A percentile compares a stretch with the other conserved stretches of the same genome.
Evolutionary conservation across 2,329 filamentous ascomycete species (phyloP).

Genomic region (Fusarium praegraminearum): DNA sequence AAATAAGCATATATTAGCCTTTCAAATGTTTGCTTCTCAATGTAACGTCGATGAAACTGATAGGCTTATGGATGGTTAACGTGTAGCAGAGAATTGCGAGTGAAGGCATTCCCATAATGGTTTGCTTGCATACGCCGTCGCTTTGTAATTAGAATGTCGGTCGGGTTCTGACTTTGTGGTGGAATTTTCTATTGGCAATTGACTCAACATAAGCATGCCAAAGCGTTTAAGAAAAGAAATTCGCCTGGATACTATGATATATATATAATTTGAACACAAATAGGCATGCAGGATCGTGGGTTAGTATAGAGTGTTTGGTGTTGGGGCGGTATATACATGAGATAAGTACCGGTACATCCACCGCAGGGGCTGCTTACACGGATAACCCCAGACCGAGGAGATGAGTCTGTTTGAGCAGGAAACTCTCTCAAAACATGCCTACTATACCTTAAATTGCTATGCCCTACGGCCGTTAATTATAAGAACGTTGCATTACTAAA

Average conservation of each 20-base stretch:
- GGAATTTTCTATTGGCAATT: not conserved
- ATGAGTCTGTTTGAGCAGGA: constrained; percentile 40
- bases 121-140: not conserved
- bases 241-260: too few relatives aligned
- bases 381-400: constrained; percentile 6
- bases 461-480: not conserved
- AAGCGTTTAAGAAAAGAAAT: too few relatives aligned
- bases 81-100: not conserved
- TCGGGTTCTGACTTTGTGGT: not conserved
- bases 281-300: not conserved
- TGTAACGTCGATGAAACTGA: not conserved
- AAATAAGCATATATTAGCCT: constrained; percentile 2
- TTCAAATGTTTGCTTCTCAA: not conserved
- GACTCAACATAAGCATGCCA: not conserved
- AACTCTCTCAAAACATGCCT: constrained; percentile 14
- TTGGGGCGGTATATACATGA: constrained; percentile 12
- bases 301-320: not conserved
- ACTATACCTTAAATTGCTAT: not conserved
- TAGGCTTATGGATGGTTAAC: not conserved
- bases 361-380: not conserved
- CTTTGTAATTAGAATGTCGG: not conserved
- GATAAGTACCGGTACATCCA: constrained; percentile 35
- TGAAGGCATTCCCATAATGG: not conserved
- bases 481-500: not conserved
- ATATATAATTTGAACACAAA: not conserved